Conservation (phyloP, 768 basidiomycete species). For the Mrakia frigida region DNA sequence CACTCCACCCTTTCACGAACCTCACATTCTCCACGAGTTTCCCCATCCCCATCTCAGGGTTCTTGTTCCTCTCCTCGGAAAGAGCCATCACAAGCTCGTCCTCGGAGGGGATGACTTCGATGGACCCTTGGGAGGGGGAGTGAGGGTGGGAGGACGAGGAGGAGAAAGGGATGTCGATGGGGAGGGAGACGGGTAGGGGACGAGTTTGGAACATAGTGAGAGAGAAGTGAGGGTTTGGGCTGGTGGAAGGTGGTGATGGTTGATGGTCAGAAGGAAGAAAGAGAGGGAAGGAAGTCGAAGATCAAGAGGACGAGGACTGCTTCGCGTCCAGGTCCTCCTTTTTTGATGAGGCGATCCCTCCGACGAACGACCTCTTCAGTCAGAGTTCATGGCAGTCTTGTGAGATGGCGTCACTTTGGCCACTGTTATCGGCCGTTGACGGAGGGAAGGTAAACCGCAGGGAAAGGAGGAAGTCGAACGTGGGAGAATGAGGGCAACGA, state of each 20-base stretch:
- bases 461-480: no score
- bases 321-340: no score
- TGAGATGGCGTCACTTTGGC: no score
- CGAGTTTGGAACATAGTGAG: not conserved
- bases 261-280: not conserved
- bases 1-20: not conserved
- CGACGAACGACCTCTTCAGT: no score
- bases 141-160: not conserved
- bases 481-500: no score
- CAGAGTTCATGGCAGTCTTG: no score
- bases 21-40: constrained; percentile 11
- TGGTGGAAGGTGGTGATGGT: not conserved
- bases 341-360: no score
- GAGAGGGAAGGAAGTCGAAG: not conserved
- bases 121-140: not conserved
- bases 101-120: constrained; percentile 9
- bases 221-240: not conserved
- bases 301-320: not conserved
- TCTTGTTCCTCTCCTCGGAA: not conserved
- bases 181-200: not conserved
- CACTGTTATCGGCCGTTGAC: no score
- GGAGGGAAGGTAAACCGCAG: no score
- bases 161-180: not conserved
- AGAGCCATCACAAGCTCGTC: constrained; percentile 1
- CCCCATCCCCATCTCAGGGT: constrained; percentile 5